These are phyloP conservation scores for Keqinozyma sinolaborantium DNA, from an alignment of 1,139 yeast species.

Conservation along the genomic window DNA sequence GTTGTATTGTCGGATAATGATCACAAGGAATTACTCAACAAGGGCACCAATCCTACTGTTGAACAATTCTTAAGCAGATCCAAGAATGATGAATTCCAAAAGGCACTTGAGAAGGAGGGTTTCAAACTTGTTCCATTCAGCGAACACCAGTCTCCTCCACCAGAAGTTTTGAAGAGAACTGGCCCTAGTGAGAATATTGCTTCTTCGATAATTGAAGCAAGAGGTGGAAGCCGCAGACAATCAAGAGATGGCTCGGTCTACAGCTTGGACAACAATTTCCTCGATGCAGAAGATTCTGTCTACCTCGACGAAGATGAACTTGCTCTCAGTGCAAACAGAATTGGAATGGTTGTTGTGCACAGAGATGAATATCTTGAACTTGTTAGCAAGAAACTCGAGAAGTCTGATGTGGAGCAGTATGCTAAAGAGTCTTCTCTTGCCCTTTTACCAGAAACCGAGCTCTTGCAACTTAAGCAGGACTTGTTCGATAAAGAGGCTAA, in stretches of 20 bases:
- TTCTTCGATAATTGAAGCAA: constrained; percentile 10
- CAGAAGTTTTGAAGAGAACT: not conserved
- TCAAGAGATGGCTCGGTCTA: constrained; percentile 13
- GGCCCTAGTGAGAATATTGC: constrained; percentile 9
- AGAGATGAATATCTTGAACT: constrained; percentile 17
- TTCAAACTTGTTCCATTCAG: constrained; percentile 1
- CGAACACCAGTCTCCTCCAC: not conserved
- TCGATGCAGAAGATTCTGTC: constrained; percentile 36
- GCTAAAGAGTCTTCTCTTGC: constrained; percentile 14
- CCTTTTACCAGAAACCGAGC: constrained; percentile 21
- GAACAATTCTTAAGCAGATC: not conserved
- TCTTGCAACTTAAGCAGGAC: constrained; percentile 27
- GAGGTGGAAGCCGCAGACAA: constrained; percentile 9
- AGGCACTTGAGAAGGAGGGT: constrained; percentile 2
- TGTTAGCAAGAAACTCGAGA: constrained; percentile 8
- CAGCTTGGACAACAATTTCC: constrained; percentile 15
- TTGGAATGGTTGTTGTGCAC: constrained; percentile 37
- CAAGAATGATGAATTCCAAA: not conserved
- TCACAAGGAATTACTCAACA: constrained; percentile 9
- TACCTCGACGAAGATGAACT: constrained; percentile 26
- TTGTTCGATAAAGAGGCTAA: constrained; percentile 31
- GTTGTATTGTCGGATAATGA: constrained; percentile 14
- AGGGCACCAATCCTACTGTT: not conserved
- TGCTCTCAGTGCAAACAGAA: constrained; percentile 21
- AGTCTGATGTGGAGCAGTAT: constrained; percentile 12